These are phyloP conservation scores for Colletotrichum theobromicola DNA, from an alignment of 2,329 filamentous ascomycete species.

Conservation along the genomic window DNA sequence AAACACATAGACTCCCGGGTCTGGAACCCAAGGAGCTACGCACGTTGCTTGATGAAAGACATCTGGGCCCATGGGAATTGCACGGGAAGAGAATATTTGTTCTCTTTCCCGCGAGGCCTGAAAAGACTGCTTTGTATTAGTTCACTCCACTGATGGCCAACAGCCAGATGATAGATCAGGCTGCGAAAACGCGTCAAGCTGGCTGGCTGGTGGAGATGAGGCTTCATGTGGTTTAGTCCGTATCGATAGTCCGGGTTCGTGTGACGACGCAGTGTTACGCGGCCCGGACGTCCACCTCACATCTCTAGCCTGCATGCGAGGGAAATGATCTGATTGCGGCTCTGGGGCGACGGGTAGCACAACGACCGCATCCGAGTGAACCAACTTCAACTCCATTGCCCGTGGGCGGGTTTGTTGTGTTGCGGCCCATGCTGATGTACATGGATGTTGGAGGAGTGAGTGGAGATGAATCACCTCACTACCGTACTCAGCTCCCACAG, in stretches of 20 bases:
- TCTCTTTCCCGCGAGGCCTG: not conserved
- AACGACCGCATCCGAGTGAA: not conserved
- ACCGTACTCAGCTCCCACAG: rapidly evolving
- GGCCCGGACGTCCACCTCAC: not conserved
- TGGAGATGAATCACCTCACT: not conserved
- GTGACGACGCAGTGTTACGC: not conserved
- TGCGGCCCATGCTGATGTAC: not conserved
- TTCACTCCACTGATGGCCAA: not conserved
- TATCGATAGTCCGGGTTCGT: not conserved
- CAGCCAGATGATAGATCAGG: not conserved
- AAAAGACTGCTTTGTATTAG: not conserved
- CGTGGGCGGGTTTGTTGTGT: not conserved
- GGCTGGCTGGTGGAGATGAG: not conserved
- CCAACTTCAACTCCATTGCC: not conserved
- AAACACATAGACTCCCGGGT: not conserved
- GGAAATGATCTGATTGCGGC: not conserved
- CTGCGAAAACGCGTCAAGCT: not conserved
- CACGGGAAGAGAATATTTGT: rapidly evolving
- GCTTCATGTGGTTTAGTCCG: not conserved
- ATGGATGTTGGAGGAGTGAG: not conserved
- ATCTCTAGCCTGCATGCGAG: not conserved
- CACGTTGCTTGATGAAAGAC: not conserved
- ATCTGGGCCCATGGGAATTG: rapidly evolving
- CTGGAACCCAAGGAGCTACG: no score
- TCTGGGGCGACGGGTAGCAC: not conserved